A percentile compares a stretch with the other conserved stretches of the same genome.
phyloP scores from a whole-genome alignment of 495 filamentous ascomycete species.

The Xylaria flabelliformis region DNA sequence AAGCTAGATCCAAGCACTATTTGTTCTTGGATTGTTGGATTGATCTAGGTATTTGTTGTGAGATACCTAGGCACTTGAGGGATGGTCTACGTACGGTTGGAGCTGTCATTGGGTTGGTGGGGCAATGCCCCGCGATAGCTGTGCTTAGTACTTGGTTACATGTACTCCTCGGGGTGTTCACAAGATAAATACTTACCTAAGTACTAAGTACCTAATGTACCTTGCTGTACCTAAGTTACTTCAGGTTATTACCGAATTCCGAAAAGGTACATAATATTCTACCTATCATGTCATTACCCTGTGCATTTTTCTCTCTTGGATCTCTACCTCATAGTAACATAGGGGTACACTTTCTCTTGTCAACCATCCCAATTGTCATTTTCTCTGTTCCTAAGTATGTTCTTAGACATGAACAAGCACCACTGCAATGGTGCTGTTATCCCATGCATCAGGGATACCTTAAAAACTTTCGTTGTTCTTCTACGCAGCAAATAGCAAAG shows the following conservation, averaged over 20 bases:
- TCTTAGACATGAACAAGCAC: background rate
- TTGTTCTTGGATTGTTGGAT: background rate
- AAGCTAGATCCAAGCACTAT: slow-evolving; percentile 7
- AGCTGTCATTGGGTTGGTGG: slow-evolving; percentile 11
- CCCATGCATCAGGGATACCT: slow-evolving; percentile 1
- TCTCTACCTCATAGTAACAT: background rate
- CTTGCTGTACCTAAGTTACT: no score
- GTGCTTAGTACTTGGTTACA: background rate
- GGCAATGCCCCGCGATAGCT: slow-evolving; percentile 13
- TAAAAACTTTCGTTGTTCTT: slow-evolving; percentile 4
- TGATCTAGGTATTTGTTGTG: background rate
- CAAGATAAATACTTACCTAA: no score
- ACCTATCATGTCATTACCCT: background rate
- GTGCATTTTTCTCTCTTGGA: background rate
- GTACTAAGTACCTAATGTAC: no score
- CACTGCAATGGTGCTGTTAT: background rate
- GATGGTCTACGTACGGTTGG: background rate
- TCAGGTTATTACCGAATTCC: no score
- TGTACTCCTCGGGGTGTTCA: no score
- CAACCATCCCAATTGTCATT: slow-evolving; percentile 8
- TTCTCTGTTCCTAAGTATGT: slow-evolving; percentile 4
- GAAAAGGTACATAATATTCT: no score
- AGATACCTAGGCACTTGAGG: background rate
- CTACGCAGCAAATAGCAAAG: slow-evolving; percentile 18
- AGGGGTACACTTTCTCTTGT: background rate